phyloP scores from a whole-genome alignment of 2,329 filamentous ascomycete genomes.

The Ophiocordyceps unilateralis region DNA sequence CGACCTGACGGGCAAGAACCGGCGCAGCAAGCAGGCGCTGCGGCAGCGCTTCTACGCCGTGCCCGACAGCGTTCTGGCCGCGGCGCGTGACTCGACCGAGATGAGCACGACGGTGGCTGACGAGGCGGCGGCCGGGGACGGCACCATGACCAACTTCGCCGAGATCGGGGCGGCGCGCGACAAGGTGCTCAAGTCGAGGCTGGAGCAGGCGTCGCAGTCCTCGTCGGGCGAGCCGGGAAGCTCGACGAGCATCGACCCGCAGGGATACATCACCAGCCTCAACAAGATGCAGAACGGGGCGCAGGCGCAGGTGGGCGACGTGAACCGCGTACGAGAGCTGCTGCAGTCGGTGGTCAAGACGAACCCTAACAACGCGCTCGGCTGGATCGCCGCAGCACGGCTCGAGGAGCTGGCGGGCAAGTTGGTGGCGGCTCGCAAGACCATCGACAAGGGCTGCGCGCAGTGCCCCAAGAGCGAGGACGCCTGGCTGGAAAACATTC shows the following conservation, averaged over 20 bases:
- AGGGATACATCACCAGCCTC: conserved; percentile 87
- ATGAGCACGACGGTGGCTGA: conserved; percentile 80
- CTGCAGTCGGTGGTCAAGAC: conserved; percentile 96
- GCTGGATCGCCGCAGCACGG: conserved; percentile 88
- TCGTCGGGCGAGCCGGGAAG: conserved; percentile 53
- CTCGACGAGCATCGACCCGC: conserved; percentile 81
- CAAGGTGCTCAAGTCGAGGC: conserved; percentile 84
- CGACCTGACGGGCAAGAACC: conserved; percentile 87
- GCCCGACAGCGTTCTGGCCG: conserved; percentile 84
- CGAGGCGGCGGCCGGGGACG: conserved; percentile 51
- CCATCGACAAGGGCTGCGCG: conserved; percentile 77
- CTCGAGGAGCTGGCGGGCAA: conserved; percentile 88
- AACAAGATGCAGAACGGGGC: conserved; percentile 66
- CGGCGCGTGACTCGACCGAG: conserved; percentile 63
- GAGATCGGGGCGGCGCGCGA: conserved; percentile 92
- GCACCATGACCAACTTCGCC: conserved; percentile 94
- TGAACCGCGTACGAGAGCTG: conserved; percentile 80
- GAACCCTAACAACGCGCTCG: conserved; percentile 84
- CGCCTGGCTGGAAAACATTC: conserved; percentile 90
- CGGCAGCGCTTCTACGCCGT: conserved; percentile 87
- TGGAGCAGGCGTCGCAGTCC: conserved; percentile 72
- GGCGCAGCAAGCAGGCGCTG: conserved; percentile 65
- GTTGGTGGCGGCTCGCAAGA: conserved; percentile 70
- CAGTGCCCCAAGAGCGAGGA: conserved; percentile 90
- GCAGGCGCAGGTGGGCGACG: conserved; percentile 78